These are phyloP conservation scores for Blastocystis sp. DNA, from an alignment of 352 stramenopile genomes.

Conservation along the genomic window DNA sequence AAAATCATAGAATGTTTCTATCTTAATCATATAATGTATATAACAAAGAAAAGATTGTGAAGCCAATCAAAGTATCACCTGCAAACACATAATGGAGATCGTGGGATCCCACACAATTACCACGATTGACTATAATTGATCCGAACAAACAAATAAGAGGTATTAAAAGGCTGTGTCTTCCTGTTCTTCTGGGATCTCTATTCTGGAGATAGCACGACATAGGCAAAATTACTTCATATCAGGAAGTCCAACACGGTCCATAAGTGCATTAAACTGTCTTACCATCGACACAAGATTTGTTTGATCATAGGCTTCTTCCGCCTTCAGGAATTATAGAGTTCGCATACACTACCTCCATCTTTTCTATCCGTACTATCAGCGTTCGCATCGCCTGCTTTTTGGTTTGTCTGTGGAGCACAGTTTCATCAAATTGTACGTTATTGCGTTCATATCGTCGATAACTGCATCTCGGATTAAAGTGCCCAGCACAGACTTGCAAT, in stretches of 20 bases:
- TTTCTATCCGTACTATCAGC: slow-evolving; percentile 22
- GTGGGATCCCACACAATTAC: not conserved
- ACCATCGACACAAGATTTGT: slow-evolving; percentile 37
- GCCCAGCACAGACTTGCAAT: slow-evolving; percentile 14
- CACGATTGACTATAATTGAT: not conserved
- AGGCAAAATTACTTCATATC: not conserved
- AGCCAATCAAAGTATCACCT: not conserved
- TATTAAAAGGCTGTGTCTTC: not conserved
- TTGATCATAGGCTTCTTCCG: slow-evolving; percentile 23
- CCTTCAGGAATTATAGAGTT: not conserved
- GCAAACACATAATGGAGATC: not conserved
- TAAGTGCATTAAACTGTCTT: not conserved
- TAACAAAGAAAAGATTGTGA: not conserved
- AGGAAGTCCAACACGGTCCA: not conserved
- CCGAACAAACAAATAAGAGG: not conserved
- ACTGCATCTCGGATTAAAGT: slow-evolving; percentile 2
- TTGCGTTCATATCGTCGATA: not conserved
- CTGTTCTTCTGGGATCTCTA: not conserved
- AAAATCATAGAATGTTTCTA: slow-evolving; percentile 43
- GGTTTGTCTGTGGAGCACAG: not conserved
- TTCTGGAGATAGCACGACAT: not conserved
- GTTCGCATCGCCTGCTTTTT: slow-evolving; percentile 35
- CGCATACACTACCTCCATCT: slow-evolving; percentile 3
- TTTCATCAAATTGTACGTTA: not conserved
- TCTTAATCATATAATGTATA: not conserved